Evolutionary conservation across 2,329 filamentous ascomycete genomes (phyloP), one percentile per base, ranked within the genome.

Genomic region (Saccharata proteae): DNA sequence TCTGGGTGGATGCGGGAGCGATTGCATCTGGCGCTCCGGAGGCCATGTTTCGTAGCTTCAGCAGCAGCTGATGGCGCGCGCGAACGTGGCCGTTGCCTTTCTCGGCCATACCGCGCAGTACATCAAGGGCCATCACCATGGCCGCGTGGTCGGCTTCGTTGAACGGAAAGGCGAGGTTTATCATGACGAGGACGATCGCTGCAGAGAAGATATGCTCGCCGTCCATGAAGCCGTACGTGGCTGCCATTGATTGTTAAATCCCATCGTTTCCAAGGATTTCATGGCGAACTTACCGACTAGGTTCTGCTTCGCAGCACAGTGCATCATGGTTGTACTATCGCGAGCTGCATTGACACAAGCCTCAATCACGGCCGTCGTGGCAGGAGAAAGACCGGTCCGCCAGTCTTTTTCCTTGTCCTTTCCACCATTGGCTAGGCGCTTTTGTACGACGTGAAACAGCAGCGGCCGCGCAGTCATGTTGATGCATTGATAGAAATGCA

Each of bases 141-240:
- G 63, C 55, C 6, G 47, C 40, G 13, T 21, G 51, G 40, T 63
- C 65, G 14, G 49, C 44, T 5, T 55, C 43, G 30, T 62, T 58
- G 16, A 51, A 44, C 0, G 67, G 67, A 35, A 72, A 69, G 2
- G 66, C 61, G 7, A 62, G 59, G 43, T 66, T 67, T 13, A 67
- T 62, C 61, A 71, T 67, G 15, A 71, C 62, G 4, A 72, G 57
- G 2, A 71, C 56, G 8, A 71, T 58, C 8, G 65, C 60, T 2
- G 67, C 65, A 0, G 64, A 68, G 40, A 71, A 70, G 15, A 62
- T 58, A 40, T 71, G 67, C 37, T 72, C 68, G 11, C 64, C 62
- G 36, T 72, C 68, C 54, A 71, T 67, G 43, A 69, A 72, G 15
- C 68, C 68, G 40, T 68, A 71, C 0, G 67, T 71, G 13, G 67